phyloP scores from a whole-genome alignment of 768 basidiomycete species.

The Mycena chlorophos region DNA sequence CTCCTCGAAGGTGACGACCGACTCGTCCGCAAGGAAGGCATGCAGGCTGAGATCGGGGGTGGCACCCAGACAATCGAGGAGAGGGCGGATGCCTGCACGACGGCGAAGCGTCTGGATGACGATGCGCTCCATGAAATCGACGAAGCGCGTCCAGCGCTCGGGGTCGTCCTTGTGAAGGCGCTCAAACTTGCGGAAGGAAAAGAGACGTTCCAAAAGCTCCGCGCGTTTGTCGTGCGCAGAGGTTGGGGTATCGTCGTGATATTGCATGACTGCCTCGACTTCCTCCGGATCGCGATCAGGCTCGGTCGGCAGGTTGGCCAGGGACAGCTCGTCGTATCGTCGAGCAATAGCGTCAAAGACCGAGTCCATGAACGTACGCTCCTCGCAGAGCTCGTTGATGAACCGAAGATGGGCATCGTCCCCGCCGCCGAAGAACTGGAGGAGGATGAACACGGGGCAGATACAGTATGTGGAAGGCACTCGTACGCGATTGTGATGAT shows the following conservation, averaged over 20 bases:
- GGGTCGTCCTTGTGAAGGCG: conserved; percentile 4
- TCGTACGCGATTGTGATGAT: conserved; percentile 9
- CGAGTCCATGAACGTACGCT: not conserved
- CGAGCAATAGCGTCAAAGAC: not conserved
- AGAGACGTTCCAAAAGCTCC: conserved; percentile 6
- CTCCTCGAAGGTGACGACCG: conserved; percentile 9
- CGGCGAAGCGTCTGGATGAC: no score
- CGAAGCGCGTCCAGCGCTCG: not conserved
- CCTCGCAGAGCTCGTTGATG: not conserved
- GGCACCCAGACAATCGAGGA: not conserved
- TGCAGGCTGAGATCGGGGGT: not conserved
- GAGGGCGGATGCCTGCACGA: conserved; percentile 5
- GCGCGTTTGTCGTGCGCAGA: not conserved
- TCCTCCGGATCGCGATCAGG: conserved; percentile 5
- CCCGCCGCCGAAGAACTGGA: conserved; percentile 11
- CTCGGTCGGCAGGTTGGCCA: not conserved
- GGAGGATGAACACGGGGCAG: no score
- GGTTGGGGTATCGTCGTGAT: not conserved
- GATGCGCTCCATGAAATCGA: conserved; percentile 14
- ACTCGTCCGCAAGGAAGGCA: conserved; percentile 5
- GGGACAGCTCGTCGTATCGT: conserved; percentile 5
- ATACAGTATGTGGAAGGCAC: not conserved
- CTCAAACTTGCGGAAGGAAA: conserved; percentile 7
- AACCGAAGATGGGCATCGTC: conserved; percentile 1
- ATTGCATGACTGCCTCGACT: conserved; percentile 6